These are phyloP conservation scores for Magnaporthiopsis poae DNA, from an alignment of 2,329 filamentous ascomycete species.

Conservation along the genomic window DNA sequence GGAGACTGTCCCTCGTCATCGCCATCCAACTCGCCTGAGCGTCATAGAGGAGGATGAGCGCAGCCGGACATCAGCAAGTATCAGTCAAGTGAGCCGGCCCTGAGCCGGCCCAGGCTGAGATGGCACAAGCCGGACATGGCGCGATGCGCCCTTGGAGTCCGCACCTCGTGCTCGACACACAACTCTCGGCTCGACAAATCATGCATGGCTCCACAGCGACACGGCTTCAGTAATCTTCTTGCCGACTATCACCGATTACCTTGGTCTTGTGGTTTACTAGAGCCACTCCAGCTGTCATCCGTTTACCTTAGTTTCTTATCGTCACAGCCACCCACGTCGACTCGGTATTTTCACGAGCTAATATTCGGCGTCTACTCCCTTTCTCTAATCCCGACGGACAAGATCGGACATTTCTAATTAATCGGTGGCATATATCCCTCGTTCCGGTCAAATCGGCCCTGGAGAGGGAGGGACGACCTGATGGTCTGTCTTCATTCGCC, in stretches of 20 bases:
- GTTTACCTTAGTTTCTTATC: not conserved
- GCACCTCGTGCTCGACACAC: too few relatives aligned
- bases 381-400: not conserved
- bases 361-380: not conserved
- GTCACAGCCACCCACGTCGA: not conserved
- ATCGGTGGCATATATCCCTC: not conserved
- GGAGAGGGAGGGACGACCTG: not conserved
- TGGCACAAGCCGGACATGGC: too few relatives aligned
- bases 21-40: constrained; percentile 79
- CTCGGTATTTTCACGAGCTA: not conserved
- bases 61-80: constrained; percentile 58
- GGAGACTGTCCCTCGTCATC: constrained; percentile 69
- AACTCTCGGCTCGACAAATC: too few relatives aligned
- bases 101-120: constrained; percentile 11
- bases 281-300: not conserved
- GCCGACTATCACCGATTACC: not conserved
- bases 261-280: not conserved
- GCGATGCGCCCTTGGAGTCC: too few relatives aligned
- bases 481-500: not conserved
- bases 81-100: constrained; percentile 49
- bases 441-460: not conserved
- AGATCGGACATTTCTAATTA: not conserved
- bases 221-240: not conserved
- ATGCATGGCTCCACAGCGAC: too few relatives aligned
- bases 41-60: constrained; percentile 78